Conservation (phyloP, 1,284 basidiomycete genomes). For the Pseudozyma thailandica region DNA sequence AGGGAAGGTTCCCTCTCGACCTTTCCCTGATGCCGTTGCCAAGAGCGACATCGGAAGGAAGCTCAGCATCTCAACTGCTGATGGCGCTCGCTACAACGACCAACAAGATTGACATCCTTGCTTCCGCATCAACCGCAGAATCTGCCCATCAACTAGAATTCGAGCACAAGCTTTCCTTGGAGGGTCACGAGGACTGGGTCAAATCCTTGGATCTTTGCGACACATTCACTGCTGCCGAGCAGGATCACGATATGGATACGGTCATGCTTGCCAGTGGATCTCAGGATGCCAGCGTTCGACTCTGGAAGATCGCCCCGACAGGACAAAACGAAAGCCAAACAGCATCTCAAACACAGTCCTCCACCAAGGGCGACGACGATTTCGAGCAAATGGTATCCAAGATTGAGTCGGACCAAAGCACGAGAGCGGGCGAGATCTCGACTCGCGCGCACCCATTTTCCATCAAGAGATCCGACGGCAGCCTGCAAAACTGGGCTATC, state of each 20-base stretch:
- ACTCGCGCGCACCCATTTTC: slow-evolving; percentile 45
- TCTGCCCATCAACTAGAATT: slow-evolving; percentile 19
- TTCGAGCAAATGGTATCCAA: slow-evolving; percentile 61
- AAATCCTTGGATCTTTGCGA: slow-evolving; percentile 60
- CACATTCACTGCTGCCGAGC: slow-evolving; percentile 13
- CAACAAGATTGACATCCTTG: slow-evolving; percentile 54
- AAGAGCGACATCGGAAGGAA: not conserved
- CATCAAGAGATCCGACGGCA: slow-evolving; percentile 5
- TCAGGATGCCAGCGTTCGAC: slow-evolving; percentile 62
- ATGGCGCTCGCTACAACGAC: slow-evolving; percentile 62
- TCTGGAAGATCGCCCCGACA: slow-evolving; percentile 56
- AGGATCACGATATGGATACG: slow-evolving; percentile 6
- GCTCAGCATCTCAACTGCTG: slow-evolving; percentile 19
- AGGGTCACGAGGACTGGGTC: slow-evolving; percentile 67
- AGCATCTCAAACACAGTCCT: slow-evolving; percentile 1
- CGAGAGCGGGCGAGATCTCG: slow-evolving; percentile 45
- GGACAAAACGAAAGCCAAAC: not conserved
- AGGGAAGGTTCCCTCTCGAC: slow-evolving; percentile 59
- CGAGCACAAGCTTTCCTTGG: slow-evolving; percentile 43
- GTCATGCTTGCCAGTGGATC: slow-evolving; percentile 60
- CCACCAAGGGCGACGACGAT: slow-evolving; percentile 40
- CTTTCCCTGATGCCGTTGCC: slow-evolving; percentile 54
- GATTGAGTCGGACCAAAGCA: slow-evolving; percentile 52
- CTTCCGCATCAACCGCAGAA: slow-evolving; percentile 12
- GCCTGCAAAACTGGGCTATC: slow-evolving; percentile 45